A percentile compares a stretch with the other conserved stretches of the same genome.
Evolutionary conservation across 441 rosid species (phyloP).

Genomic region (Melianthus villosus): DNA sequence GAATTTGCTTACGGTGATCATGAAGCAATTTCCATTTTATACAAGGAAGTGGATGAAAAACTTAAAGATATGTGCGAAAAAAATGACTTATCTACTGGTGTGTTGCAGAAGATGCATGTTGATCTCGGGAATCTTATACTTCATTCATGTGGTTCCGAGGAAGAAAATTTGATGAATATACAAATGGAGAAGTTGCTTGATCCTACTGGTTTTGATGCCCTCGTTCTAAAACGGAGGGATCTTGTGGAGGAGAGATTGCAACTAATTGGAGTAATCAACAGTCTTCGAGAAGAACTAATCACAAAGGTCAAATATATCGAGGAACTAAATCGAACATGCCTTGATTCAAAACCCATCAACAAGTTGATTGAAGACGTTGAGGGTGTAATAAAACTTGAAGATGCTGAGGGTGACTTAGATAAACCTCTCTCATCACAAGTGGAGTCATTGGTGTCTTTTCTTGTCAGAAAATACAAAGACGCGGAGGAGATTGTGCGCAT

Average conservation of each 20-base stretch:
- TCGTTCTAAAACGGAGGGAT: constrained; percentile 37
- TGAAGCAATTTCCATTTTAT: constrained; percentile 25
- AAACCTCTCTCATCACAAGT: constrained; percentile 27
- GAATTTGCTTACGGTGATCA: constrained; percentile 28
- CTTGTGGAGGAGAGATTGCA: constrained; percentile 44
- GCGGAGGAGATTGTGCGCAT: constrained; percentile 22
- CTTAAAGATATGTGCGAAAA: constrained; percentile 26
- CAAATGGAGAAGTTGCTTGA: constrained; percentile 23
- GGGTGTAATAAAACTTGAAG: constrained; percentile 43
- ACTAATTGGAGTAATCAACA: constrained; percentile 36
- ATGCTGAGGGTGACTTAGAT: constrained; percentile 20
- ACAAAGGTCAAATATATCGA: constrained; percentile 36
- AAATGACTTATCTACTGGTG: constrained; percentile 26
- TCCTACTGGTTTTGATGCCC: constrained; percentile 24
- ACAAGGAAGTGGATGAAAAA: constrained; percentile 38
- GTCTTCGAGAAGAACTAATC: constrained; percentile 44
- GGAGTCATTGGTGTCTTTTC: constrained; percentile 51
- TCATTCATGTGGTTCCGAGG: constrained; percentile 25
- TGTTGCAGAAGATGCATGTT: constrained; percentile 27
- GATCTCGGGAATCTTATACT: constrained; percentile 37
- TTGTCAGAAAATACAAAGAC: constrained; percentile 44
- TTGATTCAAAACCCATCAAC: constrained; percentile 34
- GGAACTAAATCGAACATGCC: constrained; percentile 34
- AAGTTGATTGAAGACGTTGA: constrained; percentile 43
- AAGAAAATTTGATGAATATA: constrained; percentile 14